A percentile compares a stretch with the other conserved stretches of the same genome.
Evolutionary conservation across 164 flowering plant genomes (phyloP).

Genomic region (Tetrastigma voinierianum): DNA sequence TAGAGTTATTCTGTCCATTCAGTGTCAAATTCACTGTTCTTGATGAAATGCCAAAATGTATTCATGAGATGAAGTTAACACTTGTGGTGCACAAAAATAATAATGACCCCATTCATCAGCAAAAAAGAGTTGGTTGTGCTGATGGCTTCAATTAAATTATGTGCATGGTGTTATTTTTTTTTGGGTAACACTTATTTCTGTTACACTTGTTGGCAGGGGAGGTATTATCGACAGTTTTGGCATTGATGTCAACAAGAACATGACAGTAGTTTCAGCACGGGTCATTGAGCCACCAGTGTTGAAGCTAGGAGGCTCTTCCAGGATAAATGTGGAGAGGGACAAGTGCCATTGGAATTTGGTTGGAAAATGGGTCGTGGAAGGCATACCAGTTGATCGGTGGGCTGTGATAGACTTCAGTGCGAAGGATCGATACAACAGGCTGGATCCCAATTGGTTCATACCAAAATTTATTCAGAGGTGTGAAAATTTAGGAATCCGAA

Average conservation of each 20-base stretch:
- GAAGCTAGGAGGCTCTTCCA: conserved; percentile 25
- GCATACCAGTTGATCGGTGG: conserved; percentile 53
- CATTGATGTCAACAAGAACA: too few species aligned
- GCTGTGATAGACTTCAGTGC: conserved; percentile 48
- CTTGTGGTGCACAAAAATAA: too few species aligned
- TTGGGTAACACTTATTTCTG: conserved; percentile 30
- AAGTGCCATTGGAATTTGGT: conserved; percentile 73
- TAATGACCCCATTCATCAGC: too few species aligned
- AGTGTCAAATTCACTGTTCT: too few species aligned
- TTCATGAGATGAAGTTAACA: too few species aligned
- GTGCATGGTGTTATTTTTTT: too few species aligned
- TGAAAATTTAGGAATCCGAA: conserved; percentile 34
- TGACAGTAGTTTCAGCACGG: too few species aligned
- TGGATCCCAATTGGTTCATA: conserved; percentile 27
- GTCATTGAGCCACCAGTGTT: conserved; percentile 39
- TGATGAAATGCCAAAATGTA: too few species aligned
- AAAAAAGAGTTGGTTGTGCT: too few species aligned
- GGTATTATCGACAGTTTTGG: conserved; percentile 22
- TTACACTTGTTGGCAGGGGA: conserved; percentile 24
- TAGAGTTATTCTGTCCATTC: too few species aligned
- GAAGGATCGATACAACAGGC: not conserved
- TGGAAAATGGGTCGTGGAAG: conserved; percentile 42
- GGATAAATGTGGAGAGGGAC: conserved; percentile 27
- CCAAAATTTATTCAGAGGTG: conserved; percentile 28
- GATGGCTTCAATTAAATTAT: too few species aligned